Base-by-base conservation (phyloP, 2,329 filamentous ascomycete species). In the Tolypocladium capitatum region DNA sequence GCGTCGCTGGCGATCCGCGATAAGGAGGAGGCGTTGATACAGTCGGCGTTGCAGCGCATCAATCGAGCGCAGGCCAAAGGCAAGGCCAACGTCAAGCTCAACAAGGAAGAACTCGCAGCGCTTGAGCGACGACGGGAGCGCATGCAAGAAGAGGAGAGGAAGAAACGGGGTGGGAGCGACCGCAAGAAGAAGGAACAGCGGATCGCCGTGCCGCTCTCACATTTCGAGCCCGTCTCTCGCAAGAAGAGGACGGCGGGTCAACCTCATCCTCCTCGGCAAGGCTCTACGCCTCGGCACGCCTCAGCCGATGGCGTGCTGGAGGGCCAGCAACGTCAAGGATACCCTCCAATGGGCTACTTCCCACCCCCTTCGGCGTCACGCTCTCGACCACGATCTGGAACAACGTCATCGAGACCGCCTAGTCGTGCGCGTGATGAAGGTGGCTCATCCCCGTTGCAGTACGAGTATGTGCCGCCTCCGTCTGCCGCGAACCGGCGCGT, bases 31-130 rank as follows among this genome's bases (percentile, higher is more conserved):
- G 74, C 76, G 53, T 66, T 94, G 56, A 80, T 92, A 53, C 83
- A 89, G 54, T 80, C 80, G 53, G 90, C 90, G 36, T 68, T 94
- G 64, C 80, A 82, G 57, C 83, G 87, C 55, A 94, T 96, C 60
- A 79, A 82, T 53, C 78, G 81, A 54, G 88, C 90, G 16, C 81
- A 86, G 61, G 78, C 79, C 52, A 80, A 80, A 58, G 89, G 89
- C 53, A 84, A 83, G 63, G 72, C 75, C 41, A 86, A 94, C 49
- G 86, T 96, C 48, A 84, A 83, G 61, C 75, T 97, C 53, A 88
- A 77, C 56, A 78, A 82, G 58, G 80, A 84, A 47, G 90, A 96
- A 64, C 71, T 95, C 56, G 84, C 83, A 52, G 89, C 88, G 43
- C 73, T 94, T 55, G 84, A 91, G 60, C 78, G 81, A 52, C 73